Percentiles rank a stretch among this genome's conserved stretches.
phyloP scores from a whole-genome alignment of 139 green algal genomes.

The Closterium sp. region DNA sequence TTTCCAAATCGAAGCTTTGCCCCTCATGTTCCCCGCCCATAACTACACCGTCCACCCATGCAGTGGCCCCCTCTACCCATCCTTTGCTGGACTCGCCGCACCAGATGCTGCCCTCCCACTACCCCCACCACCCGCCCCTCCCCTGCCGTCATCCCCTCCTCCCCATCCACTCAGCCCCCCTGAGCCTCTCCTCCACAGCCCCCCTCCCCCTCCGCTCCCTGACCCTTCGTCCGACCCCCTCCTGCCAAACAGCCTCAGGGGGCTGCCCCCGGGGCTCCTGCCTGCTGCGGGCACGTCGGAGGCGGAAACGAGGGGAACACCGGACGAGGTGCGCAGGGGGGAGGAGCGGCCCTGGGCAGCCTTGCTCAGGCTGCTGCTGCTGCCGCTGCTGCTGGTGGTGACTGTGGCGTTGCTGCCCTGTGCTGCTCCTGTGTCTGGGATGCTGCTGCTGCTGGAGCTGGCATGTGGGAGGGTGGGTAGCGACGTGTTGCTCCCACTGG shows the following conservation, averaged over 20 bases:
- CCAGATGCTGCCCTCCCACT: not conserved
- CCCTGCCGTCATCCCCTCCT: not conserved
- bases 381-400: not conserved
- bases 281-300: not conserved
- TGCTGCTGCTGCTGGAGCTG: not conserved
- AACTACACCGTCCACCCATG: not conserved
- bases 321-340: not conserved
- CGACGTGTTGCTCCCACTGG: not conserved
- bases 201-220: too few relatives aligned
- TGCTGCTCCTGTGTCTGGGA: not conserved
- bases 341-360: not conserved
- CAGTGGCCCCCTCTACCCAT: not conserved
- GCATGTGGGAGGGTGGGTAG: not conserved
- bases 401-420: not conserved
- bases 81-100: not conserved
- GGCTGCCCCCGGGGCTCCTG: not conserved
- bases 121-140: too few relatives aligned
- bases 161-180: not conserved
- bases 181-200: not conserved
- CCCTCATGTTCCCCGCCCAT: too few relatives aligned
- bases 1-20: too few relatives aligned
- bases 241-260: not conserved
- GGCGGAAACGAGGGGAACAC: not conserved
- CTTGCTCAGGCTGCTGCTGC: not conserved
- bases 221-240: not conserved